These are phyloP conservation scores for Cephaloascus fragrans DNA, from an alignment of 805 yeast species.

Conservation along the genomic window DNA sequence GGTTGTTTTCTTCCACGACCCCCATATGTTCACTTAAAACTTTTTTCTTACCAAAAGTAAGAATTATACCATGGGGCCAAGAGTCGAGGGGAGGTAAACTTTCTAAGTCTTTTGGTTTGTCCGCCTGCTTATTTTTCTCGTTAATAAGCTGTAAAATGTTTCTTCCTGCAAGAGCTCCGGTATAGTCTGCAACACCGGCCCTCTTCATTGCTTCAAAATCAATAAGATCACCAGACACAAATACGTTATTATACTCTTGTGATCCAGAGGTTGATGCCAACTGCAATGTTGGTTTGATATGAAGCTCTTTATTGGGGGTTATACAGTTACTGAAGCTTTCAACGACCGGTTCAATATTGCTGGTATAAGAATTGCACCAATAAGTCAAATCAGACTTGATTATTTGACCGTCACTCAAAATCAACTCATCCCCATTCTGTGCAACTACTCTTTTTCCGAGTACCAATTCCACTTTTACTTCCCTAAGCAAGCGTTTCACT, in stretches of 20 bases:
- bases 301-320: constrained; percentile 10
- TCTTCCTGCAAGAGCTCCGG: constrained; percentile 13
- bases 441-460: constrained; percentile 19
- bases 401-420: constrained; percentile 11
- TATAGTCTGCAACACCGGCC: constrained; percentile 26
- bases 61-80: constrained; percentile 14
- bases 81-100: constrained; percentile 9
- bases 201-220: constrained; percentile 26
- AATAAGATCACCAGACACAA: constrained; percentile 25
- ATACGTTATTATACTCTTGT: constrained; percentile 14
- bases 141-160: constrained; percentile 9
- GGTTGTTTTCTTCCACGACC: constrained; percentile 13
- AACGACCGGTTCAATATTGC: constrained; percentile 18
- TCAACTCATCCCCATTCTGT: constrained; percentile 8
- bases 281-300: constrained; percentile 14
- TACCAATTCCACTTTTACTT: constrained; percentile 10
- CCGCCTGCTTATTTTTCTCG: constrained; percentile 9
- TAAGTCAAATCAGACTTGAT: constrained; percentile 19
- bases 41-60: constrained; percentile 11
- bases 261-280: constrained; percentile 7
- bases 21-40: constrained; percentile 13
- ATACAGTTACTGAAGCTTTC: constrained; percentile 12
- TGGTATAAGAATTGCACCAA: constrained; percentile 25
- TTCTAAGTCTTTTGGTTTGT: constrained; percentile 1
- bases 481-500: constrained; percentile 8